Percentiles rank a stretch among this genome's conserved stretches.
phyloP scores from a whole-genome alignment of 768 basidiomycete species.

The Gautieria morchelliformis region DNA sequence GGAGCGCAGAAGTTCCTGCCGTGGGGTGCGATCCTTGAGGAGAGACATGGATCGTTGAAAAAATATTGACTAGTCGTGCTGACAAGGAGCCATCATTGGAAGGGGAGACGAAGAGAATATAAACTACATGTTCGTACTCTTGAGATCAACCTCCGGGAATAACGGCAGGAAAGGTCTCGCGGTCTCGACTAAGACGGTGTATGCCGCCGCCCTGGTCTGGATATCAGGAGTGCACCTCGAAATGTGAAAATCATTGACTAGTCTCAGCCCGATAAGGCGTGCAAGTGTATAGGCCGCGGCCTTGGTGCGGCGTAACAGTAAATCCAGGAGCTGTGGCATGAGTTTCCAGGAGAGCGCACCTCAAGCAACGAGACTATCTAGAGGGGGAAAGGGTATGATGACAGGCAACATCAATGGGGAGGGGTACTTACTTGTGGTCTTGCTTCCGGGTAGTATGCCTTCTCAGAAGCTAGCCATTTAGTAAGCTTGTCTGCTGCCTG shows the following conservation, averaged over 20 bases:
- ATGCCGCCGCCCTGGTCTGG: neutral
- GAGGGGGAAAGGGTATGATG: neutral
- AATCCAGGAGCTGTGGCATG: neutral
- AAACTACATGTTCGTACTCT: neutral
- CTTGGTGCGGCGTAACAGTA: neutral
- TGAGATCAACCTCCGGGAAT: neutral
- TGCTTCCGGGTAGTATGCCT: constrained; percentile 1
- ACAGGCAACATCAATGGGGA: neutral
- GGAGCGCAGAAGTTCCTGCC: neutral
- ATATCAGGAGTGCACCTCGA: neutral
- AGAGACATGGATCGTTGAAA: neutral
- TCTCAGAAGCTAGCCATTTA: neutral
- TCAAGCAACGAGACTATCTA: constrained; percentile 6
- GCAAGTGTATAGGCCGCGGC: neutral
- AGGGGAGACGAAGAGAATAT: neutral
- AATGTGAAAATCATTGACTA: neutral
- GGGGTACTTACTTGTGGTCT: neutral
- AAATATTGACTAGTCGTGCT: neutral
- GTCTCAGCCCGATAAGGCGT: neutral
- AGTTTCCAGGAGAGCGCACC: neutral
- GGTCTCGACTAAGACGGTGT: neutral
- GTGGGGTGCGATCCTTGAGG: neutral
- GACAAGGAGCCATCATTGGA: neutral
- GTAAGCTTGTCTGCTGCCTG: neutral
- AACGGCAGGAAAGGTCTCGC: neutral